Evolutionary conservation across 139 green algal species (phyloP), one percentile per base, ranked within the genome.

Genomic region (Coelastrella sp.): DNA sequence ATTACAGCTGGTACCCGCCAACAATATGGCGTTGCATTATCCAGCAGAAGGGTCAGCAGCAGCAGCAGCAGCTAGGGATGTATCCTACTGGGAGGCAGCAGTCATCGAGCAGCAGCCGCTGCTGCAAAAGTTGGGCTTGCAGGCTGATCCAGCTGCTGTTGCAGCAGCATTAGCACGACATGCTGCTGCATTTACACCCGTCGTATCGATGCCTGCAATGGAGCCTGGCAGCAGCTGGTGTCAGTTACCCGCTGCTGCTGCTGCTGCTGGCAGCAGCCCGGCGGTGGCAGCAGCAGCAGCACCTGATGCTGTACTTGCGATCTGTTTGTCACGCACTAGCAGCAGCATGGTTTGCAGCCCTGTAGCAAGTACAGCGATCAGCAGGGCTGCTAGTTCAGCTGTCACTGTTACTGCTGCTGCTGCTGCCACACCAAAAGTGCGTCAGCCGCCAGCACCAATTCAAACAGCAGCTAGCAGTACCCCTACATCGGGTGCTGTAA

Each of bases 121-220:
- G 71, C 88, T 92, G 66, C 65, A 74, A 76, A 71, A n/a, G 61
- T 10, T 80, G 73, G 83, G 85, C 5, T 73, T 88, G 4, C 8
- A 54, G 56, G 80, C 80, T 5, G 89, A 92, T 13, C 16, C 65
- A 2, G 6, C 16, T 19, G 92, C 85, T 20, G 80, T 82, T 20
- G 60, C 88, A 47, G 83, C 60, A 10, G 56, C 86, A 64, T 84
- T 93, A 11, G 83, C 68, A 2, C 71, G 84, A 3, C 91, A 93
- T 66, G 73, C 83, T 13, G 14, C 16, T 3, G 91, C 88, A 5
- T 73, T 89, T 66, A 47, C 54, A 4, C 88, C 87, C 0, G 32
- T 91, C 4, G 10, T 74, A 7, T 16, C 65, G n/a, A 77, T 91
- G 54, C 87, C 64, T 22, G 87, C 57, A 68, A 14, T 5, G 7